Conservation (phyloP, 2,329 filamentous ascomycete genomes). For the Trichoderma afroharzianum region DNA sequence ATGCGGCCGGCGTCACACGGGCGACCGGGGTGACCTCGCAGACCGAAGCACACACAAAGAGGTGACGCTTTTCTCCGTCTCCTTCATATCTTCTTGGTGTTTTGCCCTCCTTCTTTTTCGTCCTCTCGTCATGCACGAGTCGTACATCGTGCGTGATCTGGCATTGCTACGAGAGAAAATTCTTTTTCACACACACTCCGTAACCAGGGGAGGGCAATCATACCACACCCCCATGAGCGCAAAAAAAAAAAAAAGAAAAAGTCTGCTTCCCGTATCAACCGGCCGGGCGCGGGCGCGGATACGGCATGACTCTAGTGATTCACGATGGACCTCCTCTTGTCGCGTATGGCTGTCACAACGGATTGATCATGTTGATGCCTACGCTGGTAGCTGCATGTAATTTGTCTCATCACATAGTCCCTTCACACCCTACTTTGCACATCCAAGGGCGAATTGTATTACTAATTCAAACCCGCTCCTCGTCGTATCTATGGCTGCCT, state of each 20-base stretch:
- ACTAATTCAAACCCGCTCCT: background rate
- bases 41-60: background rate
- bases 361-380: background rate
- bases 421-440: background rate
- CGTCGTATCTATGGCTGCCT: background rate
- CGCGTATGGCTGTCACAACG: background rate
- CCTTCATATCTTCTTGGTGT: background rate
- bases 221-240: background rate
- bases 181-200: background rate
- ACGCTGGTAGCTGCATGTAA: background rate
- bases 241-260: background rate
- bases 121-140: background rate
- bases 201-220: background rate
- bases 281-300: background rate
- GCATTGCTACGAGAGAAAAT: background rate
- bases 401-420: conserved; percentile 2
- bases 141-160: background rate
- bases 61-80: background rate
- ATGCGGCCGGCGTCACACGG: background rate
- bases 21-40: background rate
- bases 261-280: background rate
- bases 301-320: background rate
- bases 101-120: background rate
- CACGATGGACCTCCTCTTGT: background rate
- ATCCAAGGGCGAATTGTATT: background rate